phyloP scores from a whole-genome alignment of 352 stramenopile genomes.

The Globisporangium orthogonon region DNA sequence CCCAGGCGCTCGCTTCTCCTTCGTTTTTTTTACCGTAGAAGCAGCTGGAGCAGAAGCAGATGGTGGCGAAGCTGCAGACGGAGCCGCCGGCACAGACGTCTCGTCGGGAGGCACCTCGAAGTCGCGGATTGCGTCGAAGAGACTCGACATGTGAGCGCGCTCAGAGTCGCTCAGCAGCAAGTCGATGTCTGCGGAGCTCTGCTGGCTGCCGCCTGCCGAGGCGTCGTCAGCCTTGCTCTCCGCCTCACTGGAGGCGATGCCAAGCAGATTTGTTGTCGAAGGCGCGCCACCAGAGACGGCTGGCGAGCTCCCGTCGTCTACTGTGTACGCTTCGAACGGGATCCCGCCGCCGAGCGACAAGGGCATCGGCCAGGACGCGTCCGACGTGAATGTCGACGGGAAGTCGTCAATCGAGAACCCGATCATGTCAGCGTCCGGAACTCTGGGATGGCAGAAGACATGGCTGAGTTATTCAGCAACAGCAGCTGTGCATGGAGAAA shows the following conservation, averaged over 20 bases:
- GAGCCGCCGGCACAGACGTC: neutral
- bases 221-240: constrained; percentile 3
- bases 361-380: constrained; percentile 30
- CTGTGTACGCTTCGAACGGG: constrained; percentile 17
- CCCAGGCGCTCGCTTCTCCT: constrained; percentile 5
- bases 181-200: constrained; percentile 27
- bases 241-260: neutral
- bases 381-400: constrained; percentile 36
- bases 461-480: neutral
- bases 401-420: constrained; percentile 67
- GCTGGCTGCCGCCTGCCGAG: neutral
- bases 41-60: constrained; percentile 2
- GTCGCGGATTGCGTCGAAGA: constrained; percentile 69
- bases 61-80: neutral
- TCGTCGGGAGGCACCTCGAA: constrained; percentile 35
- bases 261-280: neutral
- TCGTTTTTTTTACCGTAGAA: constrained; percentile 13
- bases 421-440: constrained; percentile 51
- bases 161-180: constrained; percentile 65
- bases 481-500: neutral
- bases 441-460: constrained; percentile 9
- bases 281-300: neutral
- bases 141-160: constrained; percentile 40
- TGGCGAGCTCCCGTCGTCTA: neutral
- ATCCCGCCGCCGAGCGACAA: constrained; percentile 10